Percentiles rank a stretch among this genome's conserved stretches.
Conservation (phyloP, 1,284 basidiomycete species). For the Grifola frondosa region DNA sequence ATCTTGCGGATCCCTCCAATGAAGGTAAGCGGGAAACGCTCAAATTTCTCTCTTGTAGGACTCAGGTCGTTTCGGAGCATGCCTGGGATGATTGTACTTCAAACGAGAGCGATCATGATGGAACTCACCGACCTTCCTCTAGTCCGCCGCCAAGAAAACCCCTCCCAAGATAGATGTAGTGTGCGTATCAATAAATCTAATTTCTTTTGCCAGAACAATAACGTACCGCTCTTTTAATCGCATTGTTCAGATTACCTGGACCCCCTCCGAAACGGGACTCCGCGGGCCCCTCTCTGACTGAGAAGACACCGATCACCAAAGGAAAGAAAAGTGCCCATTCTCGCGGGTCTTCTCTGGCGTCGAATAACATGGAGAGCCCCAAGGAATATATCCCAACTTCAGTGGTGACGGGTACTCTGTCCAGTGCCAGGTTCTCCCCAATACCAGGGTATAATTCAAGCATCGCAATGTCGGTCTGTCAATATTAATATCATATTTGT, state of each 20-base stretch:
- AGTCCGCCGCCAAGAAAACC: constrained; percentile 17
- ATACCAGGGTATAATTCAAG: too few relatives aligned
- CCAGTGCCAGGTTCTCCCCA: too few relatives aligned
- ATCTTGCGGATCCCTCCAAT: too few relatives aligned
- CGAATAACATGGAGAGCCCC: too few relatives aligned
- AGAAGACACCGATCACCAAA: constrained; percentile 21
- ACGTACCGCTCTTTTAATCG: background rate
- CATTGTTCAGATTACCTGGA: constrained; percentile 18
- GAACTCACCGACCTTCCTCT: background rate
- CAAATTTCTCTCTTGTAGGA: too few relatives aligned
- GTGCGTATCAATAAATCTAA: constrained; percentile 31
- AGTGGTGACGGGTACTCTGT: too few relatives aligned
- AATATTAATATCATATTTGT: too few relatives aligned
- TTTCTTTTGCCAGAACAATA: too few relatives aligned
- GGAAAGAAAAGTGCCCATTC: constrained; percentile 13
- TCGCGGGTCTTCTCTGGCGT: constrained; percentile 14
- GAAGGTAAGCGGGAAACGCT: too few relatives aligned
- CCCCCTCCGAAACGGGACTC: constrained; percentile 12
- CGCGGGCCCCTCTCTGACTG: constrained; percentile 8
- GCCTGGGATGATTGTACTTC: background rate
- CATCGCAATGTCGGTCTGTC: too few relatives aligned
- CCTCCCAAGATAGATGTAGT: constrained; percentile 41
- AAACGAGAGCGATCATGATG: background rate
- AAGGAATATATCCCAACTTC: too few relatives aligned
- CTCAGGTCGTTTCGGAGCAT: too few relatives aligned